Conservation (phyloP, 176 grass and related monocot species). For the Calamus simplicifolius region DNA sequence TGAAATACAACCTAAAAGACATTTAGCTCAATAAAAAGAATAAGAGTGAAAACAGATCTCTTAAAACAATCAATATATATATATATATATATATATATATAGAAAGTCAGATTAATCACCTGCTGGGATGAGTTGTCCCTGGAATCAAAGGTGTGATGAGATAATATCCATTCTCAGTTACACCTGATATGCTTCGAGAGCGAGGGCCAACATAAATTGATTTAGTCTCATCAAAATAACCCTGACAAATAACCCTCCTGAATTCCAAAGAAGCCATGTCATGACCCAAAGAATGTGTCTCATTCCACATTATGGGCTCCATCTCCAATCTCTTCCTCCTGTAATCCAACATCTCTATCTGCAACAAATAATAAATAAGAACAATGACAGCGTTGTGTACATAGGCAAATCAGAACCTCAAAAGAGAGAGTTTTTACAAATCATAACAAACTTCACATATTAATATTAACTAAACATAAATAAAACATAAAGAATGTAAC, state of each 20-base stretch:
- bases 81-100: background rate
- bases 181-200: constrained; percentile 88
- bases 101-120: constrained; percentile 31
- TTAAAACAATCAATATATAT: background rate
- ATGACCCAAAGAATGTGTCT: constrained; percentile 27
- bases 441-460: background rate
- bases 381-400: no score
- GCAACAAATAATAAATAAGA: background rate
- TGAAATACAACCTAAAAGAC: no score
- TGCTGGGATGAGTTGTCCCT: constrained; percentile 26
- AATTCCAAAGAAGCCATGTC: constrained; percentile 52
- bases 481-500: constrained; percentile 15
- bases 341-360: constrained; percentile 97
- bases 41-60: background rate
- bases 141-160: constrained; percentile 73
- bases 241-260: constrained; percentile 65
- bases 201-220: constrained; percentile 74
- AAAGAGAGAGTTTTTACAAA: constrained; percentile 1
- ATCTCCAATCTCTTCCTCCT: constrained; percentile 73
- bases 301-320: constrained; percentile 59
- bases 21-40: background rate
- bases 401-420: no score
- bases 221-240: constrained; percentile 61
- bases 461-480: background rate
- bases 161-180: constrained; percentile 91